Percentiles rank a stretch among this genome's conserved stretches.
Evolutionary conservation across 306 rosid species (phyloP).

Genomic region (Lathyrus oleraceus): DNA sequence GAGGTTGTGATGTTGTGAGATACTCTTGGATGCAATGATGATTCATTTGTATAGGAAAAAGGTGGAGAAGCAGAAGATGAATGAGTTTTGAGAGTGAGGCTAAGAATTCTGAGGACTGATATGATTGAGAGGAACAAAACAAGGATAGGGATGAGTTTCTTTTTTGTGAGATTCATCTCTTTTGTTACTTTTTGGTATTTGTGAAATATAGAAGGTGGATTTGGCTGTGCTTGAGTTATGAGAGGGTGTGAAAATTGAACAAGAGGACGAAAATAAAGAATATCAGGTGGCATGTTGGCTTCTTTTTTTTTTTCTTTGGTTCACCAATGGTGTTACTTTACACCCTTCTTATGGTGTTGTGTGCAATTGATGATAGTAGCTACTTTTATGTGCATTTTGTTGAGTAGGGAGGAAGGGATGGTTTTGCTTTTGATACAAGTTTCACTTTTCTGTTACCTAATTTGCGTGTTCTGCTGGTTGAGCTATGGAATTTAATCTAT

Average conservation of each 20-base stretch:
- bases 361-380: constrained; percentile 39
- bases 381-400: constrained; percentile 37
- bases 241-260: constrained; percentile 47
- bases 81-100: constrained; percentile 55
- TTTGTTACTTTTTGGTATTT: constrained; percentile 45
- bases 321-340: constrained; percentile 23
- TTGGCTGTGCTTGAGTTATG: constrained; percentile 36
- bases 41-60: constrained; percentile 17
- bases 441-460: constrained; percentile 46
- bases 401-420: constrained; percentile 69
- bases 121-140: constrained; percentile 61
- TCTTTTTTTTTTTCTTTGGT: constrained; percentile 19
- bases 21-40: constrained; percentile 35
- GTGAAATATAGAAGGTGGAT: constrained; percentile 35
- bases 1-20: constrained; percentile 35
- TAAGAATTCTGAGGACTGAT: constrained; percentile 64
- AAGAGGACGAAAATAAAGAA: constrained; percentile 53
- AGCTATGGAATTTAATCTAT: constrained; percentile 10
- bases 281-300: constrained; percentile 69
- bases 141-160: constrained; percentile 65
- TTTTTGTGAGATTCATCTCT: constrained; percentile 59
- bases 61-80: constrained; percentile 41
- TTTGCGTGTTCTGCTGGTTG: constrained; percentile 36
- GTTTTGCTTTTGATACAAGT: constrained; percentile 74
- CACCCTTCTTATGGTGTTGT: constrained; percentile 38